Percentiles rank a stretch among this genome's conserved stretches.
phyloP scores from a whole-genome alignment of 805 yeast genomes.

The Cyberlindnera maritima region DNA sequence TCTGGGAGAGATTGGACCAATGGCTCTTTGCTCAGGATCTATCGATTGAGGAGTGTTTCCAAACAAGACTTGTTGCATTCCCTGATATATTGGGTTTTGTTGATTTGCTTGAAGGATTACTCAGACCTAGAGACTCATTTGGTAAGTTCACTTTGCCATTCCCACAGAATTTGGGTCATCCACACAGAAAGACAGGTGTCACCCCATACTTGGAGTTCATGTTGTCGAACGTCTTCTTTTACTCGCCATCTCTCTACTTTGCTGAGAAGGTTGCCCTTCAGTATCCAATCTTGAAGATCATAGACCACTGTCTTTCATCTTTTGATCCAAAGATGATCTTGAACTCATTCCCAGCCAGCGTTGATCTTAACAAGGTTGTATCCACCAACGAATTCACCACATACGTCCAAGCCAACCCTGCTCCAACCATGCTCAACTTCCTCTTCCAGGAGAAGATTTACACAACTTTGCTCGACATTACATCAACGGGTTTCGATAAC shows the following conservation, averaged over 20 bases:
- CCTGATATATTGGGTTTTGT: constrained; percentile 62
- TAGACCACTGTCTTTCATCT: constrained; percentile 45
- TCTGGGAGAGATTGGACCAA: constrained; percentile 70
- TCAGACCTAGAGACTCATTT: constrained; percentile 33
- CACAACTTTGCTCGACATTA: constrained; percentile 51
- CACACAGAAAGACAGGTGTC: constrained; percentile 62
- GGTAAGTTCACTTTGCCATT: constrained; percentile 44
- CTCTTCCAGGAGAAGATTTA: constrained; percentile 60
- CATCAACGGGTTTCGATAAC: constrained; percentile 58
- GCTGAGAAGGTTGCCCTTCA: constrained; percentile 45
- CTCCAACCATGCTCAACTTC: constrained; percentile 59
- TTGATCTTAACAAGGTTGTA: constrained; percentile 48
- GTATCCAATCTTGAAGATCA: constrained; percentile 47
- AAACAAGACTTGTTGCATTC: constrained; percentile 45
- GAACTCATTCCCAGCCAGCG: constrained; percentile 49
- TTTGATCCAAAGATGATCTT: constrained; percentile 52
- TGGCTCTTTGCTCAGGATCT: constrained; percentile 52
- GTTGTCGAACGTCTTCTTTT: constrained; percentile 61
- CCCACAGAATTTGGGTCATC: constrained; percentile 62
- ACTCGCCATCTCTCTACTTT: constrained; percentile 41
- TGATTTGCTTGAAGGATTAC: constrained; percentile 40
- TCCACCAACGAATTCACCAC: constrained; percentile 41
- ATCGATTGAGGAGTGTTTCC: constrained; percentile 43
- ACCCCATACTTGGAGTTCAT: constrained; percentile 80
- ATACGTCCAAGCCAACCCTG: constrained; percentile 66